Conservation (phyloP, 2,329 filamentous ascomycete species). For the Aspergillus tamarii region DNA sequence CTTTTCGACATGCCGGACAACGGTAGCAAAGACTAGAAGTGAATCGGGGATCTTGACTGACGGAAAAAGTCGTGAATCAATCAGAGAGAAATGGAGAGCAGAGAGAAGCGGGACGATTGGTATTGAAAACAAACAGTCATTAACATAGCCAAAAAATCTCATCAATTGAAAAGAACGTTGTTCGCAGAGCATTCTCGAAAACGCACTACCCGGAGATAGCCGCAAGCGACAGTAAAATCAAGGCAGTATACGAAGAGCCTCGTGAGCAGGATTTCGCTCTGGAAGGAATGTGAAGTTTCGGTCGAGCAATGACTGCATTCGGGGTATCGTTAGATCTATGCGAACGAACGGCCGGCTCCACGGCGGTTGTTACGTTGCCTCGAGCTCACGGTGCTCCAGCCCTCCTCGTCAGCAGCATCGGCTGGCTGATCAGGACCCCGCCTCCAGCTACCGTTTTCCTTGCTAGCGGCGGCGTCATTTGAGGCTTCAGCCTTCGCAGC, state of each 20-base stretch:
- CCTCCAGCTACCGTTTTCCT: constrained; percentile 49
- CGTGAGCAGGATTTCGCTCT: constrained; percentile 5
- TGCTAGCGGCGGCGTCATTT: constrained; percentile 54
- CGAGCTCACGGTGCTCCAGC: constrained; percentile 53
- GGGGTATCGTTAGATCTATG: constrained; percentile 44
- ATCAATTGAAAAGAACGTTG: constrained; percentile 9
- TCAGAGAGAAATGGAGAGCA: constrained; percentile 25
- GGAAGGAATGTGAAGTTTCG: constrained; percentile 16
- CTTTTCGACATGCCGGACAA: constrained; percentile 44
- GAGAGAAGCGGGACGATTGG: constrained; percentile 22
- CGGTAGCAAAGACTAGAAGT: constrained; percentile 37
- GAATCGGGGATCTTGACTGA: constrained; percentile 34
- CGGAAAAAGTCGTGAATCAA: constrained; percentile 34
- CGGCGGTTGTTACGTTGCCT: constrained; percentile 50
- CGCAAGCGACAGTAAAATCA: background rate
- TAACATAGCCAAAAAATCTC: constrained; percentile 30
- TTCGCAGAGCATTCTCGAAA: constrained; percentile 4
- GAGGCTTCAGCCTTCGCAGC: constrained; percentile 55
- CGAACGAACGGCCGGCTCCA: constrained; percentile 43
- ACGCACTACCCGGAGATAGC: background rate
- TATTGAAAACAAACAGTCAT: constrained; percentile 27
- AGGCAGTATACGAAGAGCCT: background rate
- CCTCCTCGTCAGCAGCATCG: constrained; percentile 46
- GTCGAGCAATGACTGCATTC: constrained; percentile 24
- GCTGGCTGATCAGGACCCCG: constrained; percentile 35